Percentiles rank a stretch among this genome's conserved stretches.
These are phyloP conservation scores for Rhodamnia argentea DNA, from an alignment of 345 rosid genomes.

Conservation along the genomic window DNA sequence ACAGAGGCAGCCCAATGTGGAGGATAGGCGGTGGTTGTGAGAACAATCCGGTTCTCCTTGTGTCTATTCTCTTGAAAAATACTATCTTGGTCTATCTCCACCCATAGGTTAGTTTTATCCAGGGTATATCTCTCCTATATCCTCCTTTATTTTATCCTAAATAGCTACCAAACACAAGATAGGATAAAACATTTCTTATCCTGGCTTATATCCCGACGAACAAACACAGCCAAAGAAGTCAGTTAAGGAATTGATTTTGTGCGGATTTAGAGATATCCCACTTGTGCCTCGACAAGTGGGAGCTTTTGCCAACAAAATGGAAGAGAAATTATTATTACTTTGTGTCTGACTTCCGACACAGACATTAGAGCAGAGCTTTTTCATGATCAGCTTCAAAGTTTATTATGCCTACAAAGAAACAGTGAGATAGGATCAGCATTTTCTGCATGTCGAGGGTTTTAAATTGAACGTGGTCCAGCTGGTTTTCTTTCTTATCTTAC, in stretches of 20 bases:
- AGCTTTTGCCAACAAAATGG: background rate
- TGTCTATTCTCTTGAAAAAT: too few species aligned
- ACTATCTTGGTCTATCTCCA: too few species aligned
- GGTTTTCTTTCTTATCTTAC: background rate
- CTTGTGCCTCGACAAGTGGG: background rate
- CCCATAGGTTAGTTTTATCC: too few species aligned
- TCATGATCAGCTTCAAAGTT: background rate
- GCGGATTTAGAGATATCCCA: background rate
- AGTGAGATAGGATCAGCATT: background rate
- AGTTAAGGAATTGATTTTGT: background rate
- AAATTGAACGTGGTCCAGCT: background rate
- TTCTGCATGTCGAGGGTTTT: background rate
- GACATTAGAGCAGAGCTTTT: background rate
- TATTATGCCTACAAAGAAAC: background rate
- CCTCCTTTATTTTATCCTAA: too few species aligned
- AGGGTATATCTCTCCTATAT: too few species aligned
- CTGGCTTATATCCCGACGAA: accelerated
- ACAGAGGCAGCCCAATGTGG: too few species aligned
- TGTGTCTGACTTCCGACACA: background rate
- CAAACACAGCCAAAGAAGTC: background rate
- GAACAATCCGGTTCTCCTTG: too few species aligned
- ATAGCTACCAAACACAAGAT: too few species aligned
- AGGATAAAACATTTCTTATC: too few species aligned
- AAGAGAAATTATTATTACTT: background rate
- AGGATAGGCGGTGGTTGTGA: too few species aligned